Percentiles rank a stretch among this genome's conserved stretches.
phyloP scores from a whole-genome alignment of 1,284 basidiomycete genomes.

The Apiotrichum sp. region DNA sequence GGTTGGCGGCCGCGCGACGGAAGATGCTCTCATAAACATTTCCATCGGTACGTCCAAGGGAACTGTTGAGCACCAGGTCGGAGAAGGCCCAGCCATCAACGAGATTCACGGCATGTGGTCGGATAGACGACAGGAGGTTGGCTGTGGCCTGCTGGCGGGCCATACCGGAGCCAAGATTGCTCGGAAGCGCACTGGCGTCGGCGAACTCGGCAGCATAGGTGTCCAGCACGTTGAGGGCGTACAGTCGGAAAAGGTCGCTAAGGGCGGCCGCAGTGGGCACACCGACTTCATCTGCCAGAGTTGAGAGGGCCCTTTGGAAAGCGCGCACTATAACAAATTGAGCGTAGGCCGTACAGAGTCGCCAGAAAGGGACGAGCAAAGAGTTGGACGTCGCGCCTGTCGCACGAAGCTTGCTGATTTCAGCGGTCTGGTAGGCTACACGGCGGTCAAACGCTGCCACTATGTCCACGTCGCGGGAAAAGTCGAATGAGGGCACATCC shows the following conservation, averaged over 20 bases:
- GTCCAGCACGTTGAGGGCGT: conserved; percentile 48
- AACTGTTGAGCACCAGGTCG: conserved; percentile 55
- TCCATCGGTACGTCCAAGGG: conserved; percentile 51
- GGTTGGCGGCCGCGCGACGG: conserved; percentile 29
- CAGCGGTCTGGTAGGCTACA: conserved; percentile 32
- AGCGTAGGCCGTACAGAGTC: conserved; percentile 10
- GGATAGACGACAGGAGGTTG: background rate
- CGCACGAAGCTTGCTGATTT: conserved; percentile 41
- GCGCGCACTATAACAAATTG: conserved; percentile 10
- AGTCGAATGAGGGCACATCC: conserved; percentile 52
- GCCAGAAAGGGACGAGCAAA: conserved; percentile 17
- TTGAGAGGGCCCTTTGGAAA: background rate
- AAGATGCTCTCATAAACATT: conserved; percentile 50
- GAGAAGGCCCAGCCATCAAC: conserved; percentile 53
- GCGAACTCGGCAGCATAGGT: conserved; percentile 50
- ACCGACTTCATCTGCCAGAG: background rate
- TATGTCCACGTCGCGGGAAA: conserved; percentile 50
- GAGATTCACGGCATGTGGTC: conserved; percentile 38
- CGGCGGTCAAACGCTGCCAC: conserved; percentile 51
- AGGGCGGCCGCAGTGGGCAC: conserved; percentile 1
- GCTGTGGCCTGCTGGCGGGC: conserved; percentile 4
- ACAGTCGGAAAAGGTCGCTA: conserved; percentile 45
- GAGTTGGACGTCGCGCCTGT: conserved; percentile 31
- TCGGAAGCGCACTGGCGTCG: conserved; percentile 46
- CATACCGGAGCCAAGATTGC: conserved; percentile 16